These are phyloP conservation scores for Populus alba DNA, from an alignment of 345 rosid genomes.

Conservation along the genomic window DNA sequence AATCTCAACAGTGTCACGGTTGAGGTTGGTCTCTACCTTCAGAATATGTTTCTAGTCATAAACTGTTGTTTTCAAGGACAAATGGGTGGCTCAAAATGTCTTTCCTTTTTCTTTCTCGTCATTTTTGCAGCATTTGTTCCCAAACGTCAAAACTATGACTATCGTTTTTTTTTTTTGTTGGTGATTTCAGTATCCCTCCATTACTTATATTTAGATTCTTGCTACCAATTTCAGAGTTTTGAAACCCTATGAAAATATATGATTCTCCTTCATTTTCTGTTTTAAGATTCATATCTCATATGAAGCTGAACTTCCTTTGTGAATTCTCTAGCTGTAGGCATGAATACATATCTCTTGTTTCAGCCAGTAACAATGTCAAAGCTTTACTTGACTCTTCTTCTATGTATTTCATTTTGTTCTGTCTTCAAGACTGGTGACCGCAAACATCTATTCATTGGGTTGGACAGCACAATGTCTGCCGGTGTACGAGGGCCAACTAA, in stretches of 20 bases:
- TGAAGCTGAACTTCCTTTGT: not conserved
- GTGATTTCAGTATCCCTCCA: not conserved
- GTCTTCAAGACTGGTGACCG: constrained; percentile 50
- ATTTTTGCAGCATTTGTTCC: not conserved
- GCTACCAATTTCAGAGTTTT: not conserved
- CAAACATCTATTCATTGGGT: constrained; percentile 76
- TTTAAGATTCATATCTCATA: not conserved
- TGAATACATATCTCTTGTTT: not conserved
- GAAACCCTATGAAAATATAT: not conserved
- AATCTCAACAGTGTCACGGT: constrained; percentile 62
- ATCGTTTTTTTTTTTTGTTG: not conserved
- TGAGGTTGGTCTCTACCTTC: constrained; percentile 51
- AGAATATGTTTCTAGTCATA: not conserved
- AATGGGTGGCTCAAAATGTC: not conserved
- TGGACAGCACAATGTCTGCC: constrained; percentile 74
- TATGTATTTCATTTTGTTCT: constrained; percentile 15
- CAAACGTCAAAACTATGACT: not conserved
- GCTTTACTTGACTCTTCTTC: constrained; percentile 7
- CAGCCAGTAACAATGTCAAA: not conserved
- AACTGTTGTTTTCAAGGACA: not conserved
- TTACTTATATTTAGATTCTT: not conserved
- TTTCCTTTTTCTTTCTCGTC: not conserved
- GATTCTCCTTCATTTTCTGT: not conserved
- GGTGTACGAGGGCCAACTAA: constrained; percentile 95
- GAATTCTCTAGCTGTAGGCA: not conserved